These are phyloP conservation scores for Diaporthe sp. DNA, from an alignment of 2,329 filamentous ascomycete species.

Conservation along the genomic window DNA sequence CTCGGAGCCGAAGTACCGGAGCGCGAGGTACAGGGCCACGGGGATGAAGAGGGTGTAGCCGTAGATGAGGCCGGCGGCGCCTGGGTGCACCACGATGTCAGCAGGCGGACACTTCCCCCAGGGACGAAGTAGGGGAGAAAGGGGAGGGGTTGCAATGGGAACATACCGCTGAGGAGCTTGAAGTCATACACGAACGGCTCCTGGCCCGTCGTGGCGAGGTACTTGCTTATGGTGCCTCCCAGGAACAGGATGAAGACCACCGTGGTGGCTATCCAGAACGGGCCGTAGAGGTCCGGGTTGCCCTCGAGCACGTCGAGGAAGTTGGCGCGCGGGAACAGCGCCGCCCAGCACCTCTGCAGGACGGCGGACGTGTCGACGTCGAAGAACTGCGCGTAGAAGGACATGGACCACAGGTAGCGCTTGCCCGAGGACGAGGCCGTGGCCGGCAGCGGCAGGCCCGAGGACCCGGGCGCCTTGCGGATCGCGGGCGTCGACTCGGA, in stretches of 20 bases:
- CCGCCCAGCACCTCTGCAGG: slow-evolving; percentile 85
- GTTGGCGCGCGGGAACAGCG: slow-evolving; percentile 92
- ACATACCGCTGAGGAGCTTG: slow-evolving; percentile 82
- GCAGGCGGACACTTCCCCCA: background rate
- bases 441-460: slow-evolving; percentile 66
- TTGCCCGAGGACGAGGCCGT: slow-evolving; percentile 66
- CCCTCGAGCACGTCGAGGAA: slow-evolving; percentile 98
- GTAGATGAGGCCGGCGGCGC: slow-evolving; percentile 92
- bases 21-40: slow-evolving; percentile 84
- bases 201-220: slow-evolving; percentile 78
- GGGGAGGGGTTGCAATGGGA: too few species aligned
- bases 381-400: slow-evolving; percentile 98
- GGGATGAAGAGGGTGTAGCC: slow-evolving; percentile 94
- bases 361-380: slow-evolving; percentile 97
- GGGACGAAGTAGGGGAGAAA: too few species aligned
- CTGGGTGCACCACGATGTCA: slow-evolving; percentile 52
- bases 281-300: slow-evolving; percentile 96
- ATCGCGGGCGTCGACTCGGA: slow-evolving; percentile 68
- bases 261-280: slow-evolving; percentile 98
- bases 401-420: slow-evolving; percentile 91
- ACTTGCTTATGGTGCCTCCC: slow-evolving; percentile 94
- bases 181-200: slow-evolving; percentile 93
- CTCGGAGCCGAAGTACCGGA: slow-evolving; percentile 97
- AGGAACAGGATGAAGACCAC: slow-evolving; percentile 96
- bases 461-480: slow-evolving; percentile 63